Conservation (phyloP, 441 rosid genomes). For the Adansonia gregorii region DNA sequence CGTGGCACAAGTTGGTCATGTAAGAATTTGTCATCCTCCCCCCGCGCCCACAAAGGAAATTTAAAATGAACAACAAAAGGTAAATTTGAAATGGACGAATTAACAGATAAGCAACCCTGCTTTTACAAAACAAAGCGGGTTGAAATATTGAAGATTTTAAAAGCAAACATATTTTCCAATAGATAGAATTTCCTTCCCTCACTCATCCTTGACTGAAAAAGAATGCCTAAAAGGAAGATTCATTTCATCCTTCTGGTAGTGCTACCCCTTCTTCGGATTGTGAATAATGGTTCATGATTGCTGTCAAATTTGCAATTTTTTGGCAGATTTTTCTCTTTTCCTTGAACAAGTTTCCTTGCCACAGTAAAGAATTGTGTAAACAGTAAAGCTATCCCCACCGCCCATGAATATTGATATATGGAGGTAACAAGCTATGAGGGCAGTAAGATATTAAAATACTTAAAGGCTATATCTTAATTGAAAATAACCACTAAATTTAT, state of each 20-base stretch:
- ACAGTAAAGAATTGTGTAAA: not conserved
- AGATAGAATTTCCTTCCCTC: not conserved
- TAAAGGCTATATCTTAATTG: not conserved
- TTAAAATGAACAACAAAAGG: not conserved
- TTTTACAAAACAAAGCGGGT: not conserved
- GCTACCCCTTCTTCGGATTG: not conserved
- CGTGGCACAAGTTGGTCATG: constrained; percentile 65
- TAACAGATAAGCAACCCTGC: not conserved
- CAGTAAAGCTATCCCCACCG: not conserved
- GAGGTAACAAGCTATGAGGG: not conserved
- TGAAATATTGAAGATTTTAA: not conserved
- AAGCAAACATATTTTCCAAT: not conserved
- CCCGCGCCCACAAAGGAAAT: constrained; percentile 44
- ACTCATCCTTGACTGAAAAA: not conserved
- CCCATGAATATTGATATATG: not conserved
- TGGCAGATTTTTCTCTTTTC: not conserved
- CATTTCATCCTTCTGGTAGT: not conserved
- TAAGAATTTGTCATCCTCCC: constrained; percentile 77
- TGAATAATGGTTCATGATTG: not conserved
- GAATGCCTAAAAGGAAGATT: not conserved
- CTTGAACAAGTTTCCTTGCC: not conserved
- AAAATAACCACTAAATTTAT: not conserved
- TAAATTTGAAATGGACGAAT: not conserved
- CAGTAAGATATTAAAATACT: not conserved
- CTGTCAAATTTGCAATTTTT: not conserved